Conservation (phyloP, 331 rosid species). For the Telfairia occidentalis region DNA sequence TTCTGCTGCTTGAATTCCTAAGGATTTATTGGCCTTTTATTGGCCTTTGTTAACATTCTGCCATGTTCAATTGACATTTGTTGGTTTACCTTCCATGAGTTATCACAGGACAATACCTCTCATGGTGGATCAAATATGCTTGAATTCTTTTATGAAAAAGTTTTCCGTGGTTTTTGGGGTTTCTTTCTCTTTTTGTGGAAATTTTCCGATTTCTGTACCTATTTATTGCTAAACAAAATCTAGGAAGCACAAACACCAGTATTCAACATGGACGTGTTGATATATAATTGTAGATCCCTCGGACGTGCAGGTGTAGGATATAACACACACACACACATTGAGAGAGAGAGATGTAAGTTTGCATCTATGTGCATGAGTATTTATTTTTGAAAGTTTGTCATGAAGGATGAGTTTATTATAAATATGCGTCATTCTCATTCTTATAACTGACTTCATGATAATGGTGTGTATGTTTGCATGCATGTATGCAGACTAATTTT, state of each 20-base stretch:
- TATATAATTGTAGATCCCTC: background rate
- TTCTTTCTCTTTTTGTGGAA: background rate
- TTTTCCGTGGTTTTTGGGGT: background rate
- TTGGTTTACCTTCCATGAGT: background rate
- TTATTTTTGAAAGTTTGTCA: background rate
- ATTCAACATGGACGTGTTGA: background rate
- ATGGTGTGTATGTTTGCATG: no score
- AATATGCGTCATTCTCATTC: no score
- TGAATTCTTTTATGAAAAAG: background rate
- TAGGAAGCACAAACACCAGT: background rate
- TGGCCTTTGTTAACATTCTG: background rate
- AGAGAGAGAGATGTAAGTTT: background rate
- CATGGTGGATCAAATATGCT: background rate
- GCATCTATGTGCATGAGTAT: background rate
- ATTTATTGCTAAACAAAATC: background rate
- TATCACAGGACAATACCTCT: background rate
- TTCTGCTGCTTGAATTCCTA: background rate
- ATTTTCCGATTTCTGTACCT: background rate
- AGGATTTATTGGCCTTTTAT: background rate
- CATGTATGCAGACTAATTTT: no score
- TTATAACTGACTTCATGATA: no score
- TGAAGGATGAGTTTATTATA: background rate
- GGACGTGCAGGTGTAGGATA: background rate
- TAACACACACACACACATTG: background rate
- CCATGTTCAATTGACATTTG: background rate